These are phyloP conservation scores for Cryomyces minteri DNA, from an alignment of 495 filamentous ascomycete species.

Conservation along the genomic window DNA sequence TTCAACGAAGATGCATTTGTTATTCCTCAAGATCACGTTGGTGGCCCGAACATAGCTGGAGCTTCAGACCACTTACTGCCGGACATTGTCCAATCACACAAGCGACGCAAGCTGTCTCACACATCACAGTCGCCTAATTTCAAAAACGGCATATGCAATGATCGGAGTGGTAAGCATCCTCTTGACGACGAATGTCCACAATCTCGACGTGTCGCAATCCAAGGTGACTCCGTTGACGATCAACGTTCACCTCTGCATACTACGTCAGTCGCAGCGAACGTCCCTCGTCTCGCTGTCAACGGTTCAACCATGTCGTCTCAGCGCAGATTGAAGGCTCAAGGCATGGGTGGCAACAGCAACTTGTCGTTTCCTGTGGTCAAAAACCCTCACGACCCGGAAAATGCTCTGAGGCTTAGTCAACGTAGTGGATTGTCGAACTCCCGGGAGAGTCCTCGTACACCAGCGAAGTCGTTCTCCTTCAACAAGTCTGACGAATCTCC, in stretches of 20 bases:
- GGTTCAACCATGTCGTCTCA: slow-evolving; percentile 12
- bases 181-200: background rate
- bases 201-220: too few species aligned
- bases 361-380: slow-evolving; percentile 66
- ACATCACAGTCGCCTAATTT: background rate
- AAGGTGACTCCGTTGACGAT: too few species aligned
- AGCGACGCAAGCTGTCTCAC: background rate
- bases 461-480: slow-evolving; percentile 2
- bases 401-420: slow-evolving; percentile 51
- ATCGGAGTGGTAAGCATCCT: background rate
- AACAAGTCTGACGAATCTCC: slow-evolving; percentile 1
- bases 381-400: slow-evolving; percentile 48
- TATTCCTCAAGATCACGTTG: background rate
- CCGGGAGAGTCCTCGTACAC: slow-evolving; percentile 11
- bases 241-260: too few species aligned
- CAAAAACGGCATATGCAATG: background rate
- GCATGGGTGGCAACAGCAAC: slow-evolving; percentile 10
- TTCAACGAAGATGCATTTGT: background rate
- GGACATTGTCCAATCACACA: background rate
- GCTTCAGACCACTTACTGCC: background rate
- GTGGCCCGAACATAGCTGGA: background rate
- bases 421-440: slow-evolving; percentile 28
- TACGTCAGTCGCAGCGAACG: too few species aligned
- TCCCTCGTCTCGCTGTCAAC: background rate
- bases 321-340: slow-evolving; percentile 13